Base-by-base conservation (phyloP, 768 basidiomycete species). In the Boletus sp. region DNA sequence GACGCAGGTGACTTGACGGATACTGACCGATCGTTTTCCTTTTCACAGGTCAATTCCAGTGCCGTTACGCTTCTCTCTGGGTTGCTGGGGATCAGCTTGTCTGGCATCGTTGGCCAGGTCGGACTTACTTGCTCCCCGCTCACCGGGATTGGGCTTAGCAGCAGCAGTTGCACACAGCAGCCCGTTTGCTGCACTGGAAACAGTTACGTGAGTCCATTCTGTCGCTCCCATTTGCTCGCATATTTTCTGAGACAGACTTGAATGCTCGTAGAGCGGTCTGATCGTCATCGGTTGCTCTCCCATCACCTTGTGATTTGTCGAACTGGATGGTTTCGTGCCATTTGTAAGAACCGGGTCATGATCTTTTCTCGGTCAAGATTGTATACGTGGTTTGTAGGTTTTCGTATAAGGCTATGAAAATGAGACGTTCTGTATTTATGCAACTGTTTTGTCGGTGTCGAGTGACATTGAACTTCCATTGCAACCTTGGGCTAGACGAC, bases 161-260 rank as follows among this genome's bases (percentile, higher is more conserved):
- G 41, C 10, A 8, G 1, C n/a, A 8, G 10, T 42, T 57, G 50
- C 39, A 29, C 30, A 30, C 29, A 24, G 17, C 45, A 53, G 32
- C 24, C 56, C 5, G 35, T 37, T 7, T 57, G 56, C 50, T 57
- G 50, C 45, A 29, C 24, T 12, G 56, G 56, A 7, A 33, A 47
- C 28, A 5, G 2, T 11, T 53, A 53, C 5, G 56, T 57, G 55
- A 45, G 50, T 24, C 24, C 24, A 24, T 24, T 3, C 24, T 3
- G 24, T 24, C 24, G 24, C 24, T 24, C 24, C 2, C 1, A 5
- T 17, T 18, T 2, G 7, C 36, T n/a, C 39, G 24, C 17, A 18
- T 10, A 5, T 12, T 4, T 14, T 39, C 29, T 40, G 20, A 47
- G 1, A 5, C 14, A 9, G 14, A 6, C 29, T 49, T 12, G 17